Conservation (phyloP, 352 stramenopile genomes). For the Globisporangium takayamanum region DNA sequence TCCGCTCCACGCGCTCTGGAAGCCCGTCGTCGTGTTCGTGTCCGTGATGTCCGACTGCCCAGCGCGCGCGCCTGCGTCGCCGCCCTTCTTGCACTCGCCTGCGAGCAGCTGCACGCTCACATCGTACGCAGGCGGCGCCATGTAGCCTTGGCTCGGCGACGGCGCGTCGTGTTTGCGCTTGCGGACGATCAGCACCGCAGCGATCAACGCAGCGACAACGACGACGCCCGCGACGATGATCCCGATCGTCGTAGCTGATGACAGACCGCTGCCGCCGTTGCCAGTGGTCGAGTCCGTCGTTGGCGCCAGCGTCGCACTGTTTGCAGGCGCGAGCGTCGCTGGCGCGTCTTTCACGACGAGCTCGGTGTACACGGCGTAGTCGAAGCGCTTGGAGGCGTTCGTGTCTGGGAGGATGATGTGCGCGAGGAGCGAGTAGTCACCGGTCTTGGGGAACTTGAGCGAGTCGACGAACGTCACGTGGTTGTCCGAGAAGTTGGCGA, state of each 20-base stretch:
- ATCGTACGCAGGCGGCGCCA: slow-evolving; percentile 45
- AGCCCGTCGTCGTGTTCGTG: slow-evolving; percentile 18
- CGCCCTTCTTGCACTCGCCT: slow-evolving; percentile 16
- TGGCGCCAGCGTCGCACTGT: background rate
- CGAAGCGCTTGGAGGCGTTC: slow-evolving; percentile 40
- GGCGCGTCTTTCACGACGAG: slow-evolving; percentile 27
- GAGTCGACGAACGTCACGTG: slow-evolving; percentile 25
- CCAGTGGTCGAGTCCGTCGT: background rate
- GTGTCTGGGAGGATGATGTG: slow-evolving; percentile 53
- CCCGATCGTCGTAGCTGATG: slow-evolving; percentile 36
- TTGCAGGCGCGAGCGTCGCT: slow-evolving; percentile 3
- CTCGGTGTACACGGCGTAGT: slow-evolving; percentile 40
- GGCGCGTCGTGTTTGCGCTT: slow-evolving; percentile 19
- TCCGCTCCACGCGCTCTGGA: slow-evolving; percentile 18
- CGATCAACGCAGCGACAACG: slow-evolving; percentile 36
- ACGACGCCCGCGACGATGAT: slow-evolving; percentile 48
- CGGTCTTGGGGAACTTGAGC: slow-evolving; percentile 27
- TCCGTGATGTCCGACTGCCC: slow-evolving; percentile 12
- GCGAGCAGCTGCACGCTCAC: slow-evolving; percentile 27
- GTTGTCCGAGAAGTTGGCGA: slow-evolving; percentile 56
- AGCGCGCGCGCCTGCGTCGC: slow-evolving; percentile 14
- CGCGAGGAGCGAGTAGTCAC: slow-evolving; percentile 41
- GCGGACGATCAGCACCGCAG: slow-evolving; percentile 33
- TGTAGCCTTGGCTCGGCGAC: slow-evolving; percentile 20
- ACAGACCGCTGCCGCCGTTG: slow-evolving; percentile 21